Evolutionary conservation across 371 early-diverging fungal species (phyloP).

Genomic region (Mortierella sp.): DNA sequence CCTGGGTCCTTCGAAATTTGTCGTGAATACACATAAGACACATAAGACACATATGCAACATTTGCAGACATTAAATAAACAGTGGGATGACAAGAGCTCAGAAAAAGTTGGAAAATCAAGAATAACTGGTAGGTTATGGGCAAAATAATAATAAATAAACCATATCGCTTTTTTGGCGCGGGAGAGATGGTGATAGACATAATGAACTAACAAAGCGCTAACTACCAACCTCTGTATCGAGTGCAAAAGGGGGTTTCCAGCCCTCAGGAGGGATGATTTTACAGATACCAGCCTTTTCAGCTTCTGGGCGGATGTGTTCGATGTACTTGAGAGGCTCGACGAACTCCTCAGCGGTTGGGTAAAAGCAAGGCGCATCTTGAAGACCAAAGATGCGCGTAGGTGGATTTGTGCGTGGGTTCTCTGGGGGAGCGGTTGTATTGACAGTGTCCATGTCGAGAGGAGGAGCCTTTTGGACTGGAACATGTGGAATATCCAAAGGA

Average conservation of each 20-base stretch:
- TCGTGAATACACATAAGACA: conserved; percentile 6
- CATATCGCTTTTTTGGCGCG: neutral
- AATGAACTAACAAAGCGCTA: neutral
- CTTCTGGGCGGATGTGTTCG: conserved; percentile 82
- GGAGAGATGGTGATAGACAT: neutral
- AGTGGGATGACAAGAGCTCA: neutral
- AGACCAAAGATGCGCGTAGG: conserved; percentile 73
- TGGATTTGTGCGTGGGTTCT: conserved; percentile 53
- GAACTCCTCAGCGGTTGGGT: conserved; percentile 90
- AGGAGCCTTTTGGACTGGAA: conserved; percentile 37
- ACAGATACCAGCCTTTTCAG: conserved; percentile 87
- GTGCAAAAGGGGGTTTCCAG: conserved; percentile 87
- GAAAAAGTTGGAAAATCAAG: neutral
- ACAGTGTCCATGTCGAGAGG: conserved; percentile 56
- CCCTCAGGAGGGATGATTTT: conserved; percentile 93
- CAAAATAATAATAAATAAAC: neutral
- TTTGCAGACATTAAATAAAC: neutral
- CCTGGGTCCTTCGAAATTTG: conserved; percentile 1
- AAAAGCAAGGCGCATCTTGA: conserved; percentile 82
- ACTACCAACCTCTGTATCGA: conserved; percentile 83
- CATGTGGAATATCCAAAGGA: conserved; percentile 24
- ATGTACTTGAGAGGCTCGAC: conserved; percentile 87
- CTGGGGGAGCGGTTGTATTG: conserved; percentile 44
- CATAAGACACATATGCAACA: conserved; percentile 2
- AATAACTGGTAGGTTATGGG: neutral